Base-by-base conservation (phyloP, 768 basidiomycete genomes). In the Rhizopogon vesiculosus region DNA sequence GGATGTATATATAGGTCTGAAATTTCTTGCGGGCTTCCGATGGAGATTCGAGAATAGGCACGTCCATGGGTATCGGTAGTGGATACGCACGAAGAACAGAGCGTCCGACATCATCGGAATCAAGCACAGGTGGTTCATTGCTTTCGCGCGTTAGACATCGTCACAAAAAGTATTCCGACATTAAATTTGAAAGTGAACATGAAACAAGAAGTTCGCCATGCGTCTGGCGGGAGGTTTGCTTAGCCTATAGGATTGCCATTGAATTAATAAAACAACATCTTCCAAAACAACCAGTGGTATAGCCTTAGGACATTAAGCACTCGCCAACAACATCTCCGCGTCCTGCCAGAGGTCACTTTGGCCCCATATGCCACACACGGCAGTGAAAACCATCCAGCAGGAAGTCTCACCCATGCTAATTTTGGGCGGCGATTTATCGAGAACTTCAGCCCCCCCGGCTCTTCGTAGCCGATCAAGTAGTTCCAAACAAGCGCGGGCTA, bases 291-390 rank as follows among this genome's bases (percentile, higher is more conserved):
- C 22, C 35, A 49, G 38, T 39, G 22, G 25, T 22, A 49, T 22
- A 49, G 9, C 48, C 33, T 16, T 39, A 3, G 8, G 9, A 25
- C 22, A 25, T 31, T 61, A 64, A 43, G 49, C 46, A 56, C 49
- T 39, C 16, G 63, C 55, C 55, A 89, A 63, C 59, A 76, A 72
- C n/a, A 69, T 73, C 62, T 85, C 83, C 19, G 86, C 89, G 63
- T 92, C 90, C 69, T 72, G 72, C 91, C 90, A 93, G 42, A 93
- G 70, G 66, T 93, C 91, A 51, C 74, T 77, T 72, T 93, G 91
- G 22, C 82, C 85, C 91, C 91, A 93, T 3, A 86, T 68, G 18
- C 78, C 80, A 25, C 80, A 78, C 45, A 93, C 72, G 1, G 80
- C 79, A 6, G 84, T 72, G 5, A 93, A 74, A 39, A 90, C 74